Percentiles rank a stretch among this genome's conserved stretches.
Evolutionary conservation across 345 rosid species (phyloP).

Genomic region (Ricinus communis): DNA sequence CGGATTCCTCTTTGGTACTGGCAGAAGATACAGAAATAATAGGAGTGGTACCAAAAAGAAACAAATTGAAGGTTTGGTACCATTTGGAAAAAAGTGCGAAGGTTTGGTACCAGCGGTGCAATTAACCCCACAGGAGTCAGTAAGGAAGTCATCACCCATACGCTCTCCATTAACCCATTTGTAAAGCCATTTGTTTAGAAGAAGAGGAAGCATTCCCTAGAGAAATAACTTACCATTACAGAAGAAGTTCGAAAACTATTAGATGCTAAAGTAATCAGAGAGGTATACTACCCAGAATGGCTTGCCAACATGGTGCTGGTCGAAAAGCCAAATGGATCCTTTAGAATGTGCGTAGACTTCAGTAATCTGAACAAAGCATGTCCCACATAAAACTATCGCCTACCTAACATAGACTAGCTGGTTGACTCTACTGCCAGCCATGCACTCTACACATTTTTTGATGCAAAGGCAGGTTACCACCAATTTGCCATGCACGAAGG

Average conservation of each 20-base stretch:
- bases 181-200: too few species aligned
- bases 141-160: too few species aligned
- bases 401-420: background rate
- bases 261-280: background rate
- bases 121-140: too few species aligned
- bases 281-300: background rate
- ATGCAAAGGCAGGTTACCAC: background rate
- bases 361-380: background rate
- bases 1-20: too few species aligned
- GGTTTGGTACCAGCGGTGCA: too few species aligned
- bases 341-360: background rate
- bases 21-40: too few species aligned
- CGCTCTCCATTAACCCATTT: too few species aligned
- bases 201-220: background rate
- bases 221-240: background rate
- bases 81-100: too few species aligned
- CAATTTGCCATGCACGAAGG: background rate
- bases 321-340: background rate
- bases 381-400: background rate
- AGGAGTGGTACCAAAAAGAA: too few species aligned
- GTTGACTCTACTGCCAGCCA: background rate
- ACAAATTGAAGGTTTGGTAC: too few species aligned
- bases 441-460: background rate
- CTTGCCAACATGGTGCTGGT: background rate
- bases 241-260: background rate